Percentiles rank a stretch among this genome's conserved stretches.
These are phyloP conservation scores for Pontederia paniculata DNA, from an alignment of 176 grass and related monocot species.

Conservation along the genomic window DNA sequence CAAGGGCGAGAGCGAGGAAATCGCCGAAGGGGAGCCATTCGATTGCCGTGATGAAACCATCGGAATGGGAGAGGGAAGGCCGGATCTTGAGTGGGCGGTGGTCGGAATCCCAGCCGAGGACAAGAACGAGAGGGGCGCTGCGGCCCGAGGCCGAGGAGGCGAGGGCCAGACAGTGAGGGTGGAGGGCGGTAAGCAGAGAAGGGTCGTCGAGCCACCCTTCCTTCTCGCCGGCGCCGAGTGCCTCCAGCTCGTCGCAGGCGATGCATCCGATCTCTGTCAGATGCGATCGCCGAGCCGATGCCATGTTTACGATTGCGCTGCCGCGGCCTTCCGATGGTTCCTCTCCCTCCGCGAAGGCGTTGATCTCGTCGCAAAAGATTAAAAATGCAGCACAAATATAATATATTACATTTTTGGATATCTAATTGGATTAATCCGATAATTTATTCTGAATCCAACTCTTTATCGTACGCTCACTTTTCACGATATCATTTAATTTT, in stretches of 20 bases:
- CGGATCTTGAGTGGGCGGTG: constrained; percentile 25
- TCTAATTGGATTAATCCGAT: too few species aligned
- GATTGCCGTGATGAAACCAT: constrained; percentile 50
- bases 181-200: constrained; percentile 48
- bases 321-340: too few species aligned
- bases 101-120: not conserved
- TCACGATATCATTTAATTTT: too few species aligned
- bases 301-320: too few species aligned
- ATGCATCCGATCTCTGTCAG: constrained; percentile 66
- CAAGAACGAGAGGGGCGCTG: constrained; percentile 31
- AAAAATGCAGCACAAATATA: too few species aligned
- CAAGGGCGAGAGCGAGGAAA: constrained; percentile 27
- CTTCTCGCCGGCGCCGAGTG: constrained; percentile 49
- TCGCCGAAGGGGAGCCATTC: constrained; percentile 58
- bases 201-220: constrained; percentile 81
- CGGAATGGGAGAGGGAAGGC: constrained; percentile 32
- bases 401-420: too few species aligned
- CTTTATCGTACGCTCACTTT: too few species aligned
- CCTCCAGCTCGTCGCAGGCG: constrained; percentile 34
- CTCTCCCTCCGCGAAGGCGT: too few species aligned
- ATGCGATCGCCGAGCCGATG: constrained; percentile 47
- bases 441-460: too few species aligned
- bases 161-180: constrained; percentile 31
- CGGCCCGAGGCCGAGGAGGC: constrained; percentile 39
- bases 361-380: too few species aligned